Base-by-base conservation (phyloP, 1,284 basidiomycete genomes). In the Trichosporon coremiiforme region DNA sequence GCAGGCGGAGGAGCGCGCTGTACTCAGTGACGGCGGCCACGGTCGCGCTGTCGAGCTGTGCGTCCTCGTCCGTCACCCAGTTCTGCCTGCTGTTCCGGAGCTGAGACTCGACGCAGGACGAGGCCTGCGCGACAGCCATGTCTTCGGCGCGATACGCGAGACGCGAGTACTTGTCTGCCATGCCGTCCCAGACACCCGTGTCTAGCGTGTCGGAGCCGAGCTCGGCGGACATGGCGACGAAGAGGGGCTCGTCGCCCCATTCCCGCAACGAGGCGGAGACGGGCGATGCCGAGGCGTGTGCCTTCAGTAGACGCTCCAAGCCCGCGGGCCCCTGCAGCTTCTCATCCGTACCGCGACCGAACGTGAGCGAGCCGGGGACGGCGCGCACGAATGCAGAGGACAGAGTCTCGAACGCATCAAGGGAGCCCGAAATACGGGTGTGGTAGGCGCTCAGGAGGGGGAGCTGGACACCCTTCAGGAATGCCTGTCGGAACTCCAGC, bases 171-270 rank as follows among this genome's bases (percentile, higher is more conserved):
- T 87, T 86, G 1, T 84, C 80, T n/a, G 91, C 84, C 57, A 92
- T 85, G 72, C 88, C 87, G 69, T 92, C 90, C 76, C 95, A 95
- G 2, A 95, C 87, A 1, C 65, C 57, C 33, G 70, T 47, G 47
- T 69, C 67, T 3, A 62, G 60, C 41, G 57, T 4, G 75, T 76
- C 87, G 86, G 45, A 6, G 74, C 75, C 78, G 65, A 96, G 90
- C 76, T 94, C 91, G 5, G 88, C 85, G 88, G 91, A 93, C 55
- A 97, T 84, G 79, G 94, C 92, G 10, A 96, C 84, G 85, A 95
- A 96, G 84, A 94, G 94, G 92, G 95, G 76, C 13, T 95, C 93
- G 80, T 97, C 94, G 33, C 90, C 90, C 94, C 94, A 97, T 3
- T 79, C 80, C 66, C 88, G 86, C 85, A 95, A 88, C 1, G 88